Evolutionary conservation across 768 basidiomycete species (phyloP).

Genomic region (Calocera cornea): DNA sequence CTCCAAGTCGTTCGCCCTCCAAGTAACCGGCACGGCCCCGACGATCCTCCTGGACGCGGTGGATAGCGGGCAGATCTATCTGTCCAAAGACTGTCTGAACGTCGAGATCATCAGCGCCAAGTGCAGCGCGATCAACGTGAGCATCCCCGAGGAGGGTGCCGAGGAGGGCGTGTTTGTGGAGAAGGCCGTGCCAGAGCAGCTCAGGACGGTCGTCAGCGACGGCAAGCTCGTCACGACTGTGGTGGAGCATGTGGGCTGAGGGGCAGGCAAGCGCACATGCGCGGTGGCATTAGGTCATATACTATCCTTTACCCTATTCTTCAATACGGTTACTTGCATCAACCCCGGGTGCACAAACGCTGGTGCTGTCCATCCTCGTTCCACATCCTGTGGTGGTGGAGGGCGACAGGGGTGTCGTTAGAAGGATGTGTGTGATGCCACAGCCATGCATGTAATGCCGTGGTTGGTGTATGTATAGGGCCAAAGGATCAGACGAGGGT

Average conservation of each 20-base stretch:
- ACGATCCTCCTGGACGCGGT: conserved; percentile 90
- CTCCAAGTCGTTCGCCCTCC: conserved; percentile 85
- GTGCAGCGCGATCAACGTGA: conserved; percentile 85
- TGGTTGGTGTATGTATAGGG: background rate
- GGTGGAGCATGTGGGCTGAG: conserved; percentile 58
- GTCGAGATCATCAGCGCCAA: conserved; percentile 89
- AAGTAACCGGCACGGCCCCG: conserved; percentile 79
- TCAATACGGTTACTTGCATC: too few species aligned
- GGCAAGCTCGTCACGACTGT: conserved; percentile 81
- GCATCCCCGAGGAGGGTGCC: conserved; percentile 69
- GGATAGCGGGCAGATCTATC: conserved; percentile 88
- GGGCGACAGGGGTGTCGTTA: too few species aligned
- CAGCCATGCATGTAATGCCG: background rate
- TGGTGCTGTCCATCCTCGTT: too few species aligned
- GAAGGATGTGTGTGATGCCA: too few species aligned
- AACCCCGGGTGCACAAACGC: too few species aligned
- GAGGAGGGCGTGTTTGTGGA: conserved; percentile 89
- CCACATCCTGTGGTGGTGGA: too few species aligned
- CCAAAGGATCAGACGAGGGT: background rate
- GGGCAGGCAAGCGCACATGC: background rate
- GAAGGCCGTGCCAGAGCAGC: conserved; percentile 86
- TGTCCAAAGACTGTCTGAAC: conserved; percentile 66
- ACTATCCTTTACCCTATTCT: background rate
- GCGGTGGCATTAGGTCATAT: background rate
- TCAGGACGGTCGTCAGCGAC: conserved; percentile 64